Percentiles rank a stretch among this genome's conserved stretches.
phyloP scores from a whole-genome alignment of 352 stramenopile species.

The Phytopythium sindhum region DNA sequence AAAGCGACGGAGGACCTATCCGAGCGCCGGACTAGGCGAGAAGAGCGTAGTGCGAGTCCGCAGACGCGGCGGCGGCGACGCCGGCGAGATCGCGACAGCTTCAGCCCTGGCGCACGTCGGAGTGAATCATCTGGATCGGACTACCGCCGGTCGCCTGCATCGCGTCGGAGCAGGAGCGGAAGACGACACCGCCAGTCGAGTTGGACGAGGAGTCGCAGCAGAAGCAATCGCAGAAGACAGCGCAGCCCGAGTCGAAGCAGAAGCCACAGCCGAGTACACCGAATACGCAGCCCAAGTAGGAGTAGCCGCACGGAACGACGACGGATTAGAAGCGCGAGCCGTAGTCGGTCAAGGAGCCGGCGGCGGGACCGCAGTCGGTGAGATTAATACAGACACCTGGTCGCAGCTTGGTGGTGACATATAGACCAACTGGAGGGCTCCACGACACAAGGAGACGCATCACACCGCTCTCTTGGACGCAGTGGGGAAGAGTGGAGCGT shows the following conservation, averaged over 20 bases:
- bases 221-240: slow-evolving; percentile 14
- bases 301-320: background rate
- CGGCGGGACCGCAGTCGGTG: background rate
- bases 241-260: background rate
- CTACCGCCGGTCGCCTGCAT: no score
- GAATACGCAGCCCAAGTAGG: background rate
- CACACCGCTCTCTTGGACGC: no score
- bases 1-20: background rate
- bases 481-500: no score
- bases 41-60: background rate
- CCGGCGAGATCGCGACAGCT: background rate
- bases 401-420: background rate
- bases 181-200: slow-evolving; percentile 4
- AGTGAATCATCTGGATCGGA: background rate
- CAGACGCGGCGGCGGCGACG: background rate
- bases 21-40: background rate
- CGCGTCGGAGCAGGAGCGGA: slow-evolving; percentile 1
- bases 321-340: background rate
- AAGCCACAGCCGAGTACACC: background rate
- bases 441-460: no score
- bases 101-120: background rate
- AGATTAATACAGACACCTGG: no score
- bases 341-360: background rate
- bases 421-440: no score
- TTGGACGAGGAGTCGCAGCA: slow-evolving; percentile 8